Evolutionary conservation across 495 filamentous ascomycete genomes (phyloP), one percentile per base, ranked within the genome.

Genomic region (Hypomontagnella submonticulosa): DNA sequence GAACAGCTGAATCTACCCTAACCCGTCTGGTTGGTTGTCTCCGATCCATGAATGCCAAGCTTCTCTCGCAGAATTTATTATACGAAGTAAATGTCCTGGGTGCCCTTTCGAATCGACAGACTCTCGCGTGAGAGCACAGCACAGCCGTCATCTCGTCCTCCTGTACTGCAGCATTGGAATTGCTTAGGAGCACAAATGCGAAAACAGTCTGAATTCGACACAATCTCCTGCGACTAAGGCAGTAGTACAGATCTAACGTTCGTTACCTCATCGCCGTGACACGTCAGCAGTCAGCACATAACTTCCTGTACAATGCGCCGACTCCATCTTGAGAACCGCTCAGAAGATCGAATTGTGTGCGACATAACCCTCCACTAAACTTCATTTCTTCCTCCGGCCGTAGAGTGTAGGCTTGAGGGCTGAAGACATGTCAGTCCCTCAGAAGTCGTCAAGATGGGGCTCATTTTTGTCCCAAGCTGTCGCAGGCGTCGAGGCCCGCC

Each of bases 391-490:
- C 15, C 52, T 6, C 19, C 38, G 43, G 34, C 18, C 52, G 47
- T 37, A 51, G 10, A 34, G 46, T 20, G 47, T 33, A 16, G 56
- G 63, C 50, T 43, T 12, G 30, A 50, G 52, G 61, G 57, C 61
- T 63, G 46, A 49, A 67, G 60, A 61, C 41, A 81, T 81, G 78
- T 68, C 72, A 46, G 73, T 72, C 54, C 70, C 77, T 11, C 61
- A 70, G 40, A 83, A 82, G 66, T 67, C 74, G 36, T 76, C 84
- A 56, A 77, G 88, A 87, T 92, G 89, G 89, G 91, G 93, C 18
- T 90, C 88, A 27, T 91, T 99, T 70, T 81, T 99, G 46, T 90
- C 91, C 61, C 92, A 96, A 74, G 93, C 94, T 52, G 92, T 97
- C 50, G 92, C 93, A 23, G 92, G 92, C 37, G 90, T 99, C 44